These are phyloP conservation scores for Claviceps spartinae DNA, from an alignment of 2,329 filamentous ascomycete genomes.

Conservation along the genomic window DNA sequence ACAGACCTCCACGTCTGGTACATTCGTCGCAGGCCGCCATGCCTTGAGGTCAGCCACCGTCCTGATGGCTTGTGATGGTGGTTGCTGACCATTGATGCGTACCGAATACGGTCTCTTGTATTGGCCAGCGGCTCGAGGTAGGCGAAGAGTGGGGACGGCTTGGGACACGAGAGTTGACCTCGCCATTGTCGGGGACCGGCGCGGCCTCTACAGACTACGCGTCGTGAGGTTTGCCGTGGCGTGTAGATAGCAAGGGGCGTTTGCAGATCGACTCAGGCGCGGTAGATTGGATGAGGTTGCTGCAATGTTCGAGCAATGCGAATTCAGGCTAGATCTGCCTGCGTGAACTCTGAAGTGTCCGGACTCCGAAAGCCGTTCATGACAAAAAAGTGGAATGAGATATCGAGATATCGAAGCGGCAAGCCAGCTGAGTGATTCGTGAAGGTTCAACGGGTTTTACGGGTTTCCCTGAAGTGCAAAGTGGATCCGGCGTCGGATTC, in stretches of 20 bases:
- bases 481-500: not conserved
- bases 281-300: not conserved
- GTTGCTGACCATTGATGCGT: slow-evolving; percentile 13
- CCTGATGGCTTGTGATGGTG: slow-evolving; percentile 20
- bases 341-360: not conserved
- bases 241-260: not conserved
- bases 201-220: not conserved
- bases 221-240: not conserved
- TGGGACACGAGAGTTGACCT: not conserved
- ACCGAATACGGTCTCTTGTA: slow-evolving; percentile 20
- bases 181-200: not conserved
- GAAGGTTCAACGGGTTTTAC: not conserved
- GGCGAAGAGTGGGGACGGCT: not conserved
- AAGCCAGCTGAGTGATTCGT: not conserved
- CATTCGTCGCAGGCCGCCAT: slow-evolving; percentile 30
- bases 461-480: slow-evolving; percentile 1
- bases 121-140: not conserved
- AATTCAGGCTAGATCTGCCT: not conserved
- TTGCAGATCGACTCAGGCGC: not conserved
- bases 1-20: slow-evolving; percentile 46
- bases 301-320: not conserved
- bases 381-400: not conserved
- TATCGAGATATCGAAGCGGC: not conserved
- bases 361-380: not conserved
- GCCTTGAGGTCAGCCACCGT: slow-evolving; percentile 44